Percentiles rank a stretch among this genome's conserved stretches.
These are phyloP conservation scores for Pisolithus marmoratus DNA, from an alignment of 768 basidiomycete species.

Conservation along the genomic window DNA sequence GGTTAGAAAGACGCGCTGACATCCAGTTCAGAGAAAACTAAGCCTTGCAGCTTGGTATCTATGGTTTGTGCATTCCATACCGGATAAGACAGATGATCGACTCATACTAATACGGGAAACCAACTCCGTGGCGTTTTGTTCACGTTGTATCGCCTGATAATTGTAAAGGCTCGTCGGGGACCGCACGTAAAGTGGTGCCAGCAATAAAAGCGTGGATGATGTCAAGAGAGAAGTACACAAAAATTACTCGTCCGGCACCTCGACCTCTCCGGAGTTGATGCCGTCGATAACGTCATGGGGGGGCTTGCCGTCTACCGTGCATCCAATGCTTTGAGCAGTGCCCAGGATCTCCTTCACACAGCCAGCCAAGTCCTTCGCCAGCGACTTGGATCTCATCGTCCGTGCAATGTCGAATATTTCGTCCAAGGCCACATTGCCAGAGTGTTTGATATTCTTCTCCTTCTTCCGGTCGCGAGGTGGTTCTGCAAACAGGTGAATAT, in stretches of 20 bases:
- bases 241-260: constrained; percentile 77
- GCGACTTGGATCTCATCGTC: constrained; percentile 90
- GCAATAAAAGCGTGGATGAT: constrained; percentile 6
- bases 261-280: constrained; percentile 79
- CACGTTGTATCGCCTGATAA: too few relatives aligned
- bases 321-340: constrained; percentile 94
- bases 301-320: constrained; percentile 90
- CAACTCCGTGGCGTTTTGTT: too few relatives aligned
- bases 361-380: constrained; percentile 86
- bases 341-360: constrained; percentile 97
- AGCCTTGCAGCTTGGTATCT: too few relatives aligned
- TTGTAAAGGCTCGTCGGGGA: too few relatives aligned
- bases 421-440: constrained; percentile 88
- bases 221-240: constrained; percentile 15
- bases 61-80: too few relatives aligned
- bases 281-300: constrained; percentile 91
- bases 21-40: too few relatives aligned
- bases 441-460: constrained; percentile 99
- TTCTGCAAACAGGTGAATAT: constrained; percentile 44
- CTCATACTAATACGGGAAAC: too few relatives aligned
- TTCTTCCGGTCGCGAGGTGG: constrained; percentile 99
- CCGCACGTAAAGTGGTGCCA: not conserved
- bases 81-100: too few relatives aligned
- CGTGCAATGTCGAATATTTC: constrained; percentile 95
- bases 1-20: too few relatives aligned